Base-by-base conservation (phyloP, 1,284 basidiomycete species). In the Paramarasmius palmivorus region DNA sequence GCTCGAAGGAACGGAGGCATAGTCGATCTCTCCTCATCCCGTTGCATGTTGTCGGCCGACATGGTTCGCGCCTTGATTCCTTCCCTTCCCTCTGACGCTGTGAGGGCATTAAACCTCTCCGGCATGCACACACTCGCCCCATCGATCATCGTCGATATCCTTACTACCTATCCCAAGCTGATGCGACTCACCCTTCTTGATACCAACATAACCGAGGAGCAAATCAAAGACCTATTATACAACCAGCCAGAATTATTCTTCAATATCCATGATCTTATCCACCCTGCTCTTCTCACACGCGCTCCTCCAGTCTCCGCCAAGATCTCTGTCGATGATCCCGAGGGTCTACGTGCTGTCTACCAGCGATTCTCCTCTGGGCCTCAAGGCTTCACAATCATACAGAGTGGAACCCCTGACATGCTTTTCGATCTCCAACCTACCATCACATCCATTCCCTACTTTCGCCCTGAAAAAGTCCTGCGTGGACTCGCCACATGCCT, bases 41-140 rank as follows among this genome's bases (percentile, higher is more conserved):
- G n/a, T 32, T 2, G 38, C 32, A 32, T 14, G 60, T 22, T 14
- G 42, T 68, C 14, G 63, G 71, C 41, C 46, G 37, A 47, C 14
- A 59, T 67, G 34, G 22, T 68, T n/a, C 2, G 56, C 5, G 44
- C 54, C 19, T 12, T 69, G 20, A 37, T 64, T 12, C 46, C 58
- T 14, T 39, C 26, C 8, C 37, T 53, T 7, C 22, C 26, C 4
- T 39, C 20, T 15, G 34, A 38, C 15, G 36, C 2, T 20, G 70
- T n/a, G 6, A 47, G 55, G 9, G 20, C 50, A 4, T 49, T 72
- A 20, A 61, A 69, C 36, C 58, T 72, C 15, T 68, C 69, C 8
- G 52, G 59, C 36, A 65, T 59, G 41, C 29, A 52, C 3, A 59
- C 58, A 54, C 26, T 72, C 52, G 55, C 48, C 14, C 44, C 53